Conservation (phyloP, 176 grass and related monocot genomes). For the Carex pumila region DNA sequence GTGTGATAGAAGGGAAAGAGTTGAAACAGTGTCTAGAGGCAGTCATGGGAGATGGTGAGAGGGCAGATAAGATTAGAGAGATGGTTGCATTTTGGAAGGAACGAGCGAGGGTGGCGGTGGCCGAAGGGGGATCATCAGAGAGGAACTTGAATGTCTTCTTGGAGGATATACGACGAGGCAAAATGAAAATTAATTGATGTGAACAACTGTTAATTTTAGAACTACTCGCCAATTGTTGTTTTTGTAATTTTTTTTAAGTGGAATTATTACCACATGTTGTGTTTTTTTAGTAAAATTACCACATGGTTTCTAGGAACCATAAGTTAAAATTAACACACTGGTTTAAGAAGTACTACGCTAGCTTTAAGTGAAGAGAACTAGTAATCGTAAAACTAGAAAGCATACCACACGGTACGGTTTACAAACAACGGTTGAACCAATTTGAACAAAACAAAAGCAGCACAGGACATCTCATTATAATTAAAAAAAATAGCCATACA, state of each 20-base stretch:
- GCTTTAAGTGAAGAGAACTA: neutral
- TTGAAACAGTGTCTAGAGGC: slow-evolving; percentile 42
- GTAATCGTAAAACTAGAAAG: neutral
- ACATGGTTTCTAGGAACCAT: neutral
- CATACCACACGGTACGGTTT: neutral
- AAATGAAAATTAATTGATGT: neutral
- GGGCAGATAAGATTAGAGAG: slow-evolving; percentile 30
- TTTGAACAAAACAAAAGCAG: neutral
- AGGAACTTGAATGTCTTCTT: slow-evolving; percentile 42
- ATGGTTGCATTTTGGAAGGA: slow-evolving; percentile 45
- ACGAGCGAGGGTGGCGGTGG: slow-evolving; percentile 24
- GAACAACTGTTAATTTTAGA: neutral
- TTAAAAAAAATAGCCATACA: no score
- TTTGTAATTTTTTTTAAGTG: neutral
- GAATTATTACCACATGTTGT: neutral
- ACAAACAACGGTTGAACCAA: neutral
- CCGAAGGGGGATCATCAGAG: slow-evolving; percentile 37
- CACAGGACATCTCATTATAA: neutral
- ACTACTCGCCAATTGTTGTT: neutral
- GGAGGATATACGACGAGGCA: neutral
- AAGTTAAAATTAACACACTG: neutral
- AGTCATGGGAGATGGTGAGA: slow-evolving; percentile 18
- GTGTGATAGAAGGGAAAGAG: slow-evolving; percentile 41
- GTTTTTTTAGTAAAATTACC: no score
- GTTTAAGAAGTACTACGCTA: neutral